Base-by-base conservation (phyloP, 2,329 filamentous ascomycete genomes). In the Xylaria polymorpha region DNA sequence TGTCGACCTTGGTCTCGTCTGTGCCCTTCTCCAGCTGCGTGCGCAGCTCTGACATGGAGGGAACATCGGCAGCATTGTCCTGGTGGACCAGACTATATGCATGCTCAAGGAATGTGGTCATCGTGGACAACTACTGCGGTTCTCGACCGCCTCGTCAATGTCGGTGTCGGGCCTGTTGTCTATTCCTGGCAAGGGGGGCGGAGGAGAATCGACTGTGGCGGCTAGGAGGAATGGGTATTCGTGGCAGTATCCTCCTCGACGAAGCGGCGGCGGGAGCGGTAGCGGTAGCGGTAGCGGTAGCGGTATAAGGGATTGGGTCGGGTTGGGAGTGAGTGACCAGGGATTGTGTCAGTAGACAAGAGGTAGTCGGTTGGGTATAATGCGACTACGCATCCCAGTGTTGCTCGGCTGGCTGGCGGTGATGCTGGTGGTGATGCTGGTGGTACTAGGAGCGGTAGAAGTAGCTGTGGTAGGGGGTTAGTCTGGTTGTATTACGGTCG, bases 1-100 rank as follows among this genome's bases (percentile, higher is more conserved):
- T 97, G 74, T 97, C 94, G 81, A 95, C 87, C 86, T 98, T 98
- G 78, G 88, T 90, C 82, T 97, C 94, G 81, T 97, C 94, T 71
- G 88, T 95, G 75, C 94, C 94, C 85, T 97, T 97, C 84, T 98
- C 94, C 76, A 98, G 86, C 86, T 97, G 92, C 77, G 90, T 94
- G 83, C 94, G 94, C 83, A 99, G 87, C 81, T 99, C 96, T 79
- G 94, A 93, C 82, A 96, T 86, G 71, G 92, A 90, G 67, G 96
- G 95, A 78, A 97, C 91, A 81, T 98, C 96, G 75, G 94, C 93
- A 72, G 94, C 88, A 87, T 98, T 98, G 89, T 99, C 96, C 88
- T 96, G 91, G 83, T 98, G 94, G 83, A 99, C 94, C 84, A 99
- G 85, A 83, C 94, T 98, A 88, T 98, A 99, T 74, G 96, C 89